Evolutionary conservation across 73 alveolate genomes (phyloP).

Genomic region (Stentor roeselii): DNA sequence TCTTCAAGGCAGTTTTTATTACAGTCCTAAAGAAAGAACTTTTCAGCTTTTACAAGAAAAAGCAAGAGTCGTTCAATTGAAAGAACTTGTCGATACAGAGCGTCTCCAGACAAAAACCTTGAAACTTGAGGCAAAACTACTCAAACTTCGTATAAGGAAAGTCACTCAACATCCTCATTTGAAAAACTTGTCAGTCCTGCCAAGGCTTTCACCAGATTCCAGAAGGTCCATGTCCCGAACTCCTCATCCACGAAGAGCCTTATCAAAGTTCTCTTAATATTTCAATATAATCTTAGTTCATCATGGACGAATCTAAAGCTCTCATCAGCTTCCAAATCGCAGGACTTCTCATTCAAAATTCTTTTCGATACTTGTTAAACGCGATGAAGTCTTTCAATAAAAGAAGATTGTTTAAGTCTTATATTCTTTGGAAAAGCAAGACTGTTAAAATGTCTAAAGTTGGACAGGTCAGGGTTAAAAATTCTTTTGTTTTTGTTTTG

Average conservation of each 20-base stretch:
- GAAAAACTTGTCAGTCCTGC: neutral
- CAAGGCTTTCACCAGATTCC: neutral
- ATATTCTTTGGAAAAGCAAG: neutral
- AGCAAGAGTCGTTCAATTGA: neutral
- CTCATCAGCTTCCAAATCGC: neutral
- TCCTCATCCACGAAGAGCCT: constrained; percentile 13
- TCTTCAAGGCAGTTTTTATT: no score
- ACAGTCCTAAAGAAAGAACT: no score
- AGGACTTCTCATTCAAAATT: neutral
- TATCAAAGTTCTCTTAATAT: no score
- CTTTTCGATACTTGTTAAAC: neutral
- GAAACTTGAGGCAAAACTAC: neutral
- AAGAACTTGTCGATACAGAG: neutral
- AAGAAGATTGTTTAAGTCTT: neutral
- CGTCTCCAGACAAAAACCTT: neutral
- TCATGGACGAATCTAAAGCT: neutral
- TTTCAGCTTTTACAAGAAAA: neutral
- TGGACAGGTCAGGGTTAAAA: neutral
- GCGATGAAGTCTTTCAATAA: neutral
- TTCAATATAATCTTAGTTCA: no score
- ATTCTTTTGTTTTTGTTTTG: neutral
- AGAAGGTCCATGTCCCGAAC: neutral
- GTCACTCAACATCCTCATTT: neutral
- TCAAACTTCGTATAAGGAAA: neutral
- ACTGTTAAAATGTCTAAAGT: neutral